Base-by-base conservation (phyloP, 2,329 filamentous ascomycete species). In the Aspergillus latus region DNA sequence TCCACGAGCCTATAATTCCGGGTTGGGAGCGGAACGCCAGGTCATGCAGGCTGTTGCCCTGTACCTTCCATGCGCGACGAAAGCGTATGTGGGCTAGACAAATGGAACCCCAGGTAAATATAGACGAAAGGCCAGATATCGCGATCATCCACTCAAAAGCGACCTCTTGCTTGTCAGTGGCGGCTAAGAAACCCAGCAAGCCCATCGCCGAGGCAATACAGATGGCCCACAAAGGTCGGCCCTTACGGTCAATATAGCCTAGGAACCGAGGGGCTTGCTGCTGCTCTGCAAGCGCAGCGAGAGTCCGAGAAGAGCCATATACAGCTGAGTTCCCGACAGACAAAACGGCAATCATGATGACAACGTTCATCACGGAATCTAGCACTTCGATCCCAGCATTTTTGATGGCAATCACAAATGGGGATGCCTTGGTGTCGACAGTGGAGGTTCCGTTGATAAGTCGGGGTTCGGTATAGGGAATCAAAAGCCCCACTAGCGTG, bases 21-120 rank as follows among this genome's bases (percentile, higher is more conserved):
- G 89, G 84, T 69, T 95, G 90, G 0, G 89, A 90, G 36, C 77
- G 80, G 78, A 94, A 97, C 5, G 92, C 88, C 5, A 97, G 81
- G 65, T 96, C 89, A 54, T 85, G 79, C 36, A 92, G 77, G n/a
- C 78, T 80, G 69, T 87, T 88, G 44, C 88, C 89, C 59, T 87
- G 84, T 10, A 76, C 68, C 44, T 78, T 80, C 90, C 91, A 96
- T n/a, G 87, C 90, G 28, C 77, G 76, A 61, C 92, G 90, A 82
- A 97, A 97, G 54, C 92, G 90, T 68, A 97, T 95, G 74, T 97
- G 92, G 26, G 88, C 84, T n/a, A 95, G 77, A 72, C 91, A 96
- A 72, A 96, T 93, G 62, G 89, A 87, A 36, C 84, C 85, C 88
- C 88, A 92, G 28, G 88, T 88, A 73, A 92, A 89, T 70, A 92